Percentiles rank a stretch among this genome's conserved stretches.
phyloP scores from a whole-genome alignment of 345 rosid species.

The Syzygium aqueum region DNA sequence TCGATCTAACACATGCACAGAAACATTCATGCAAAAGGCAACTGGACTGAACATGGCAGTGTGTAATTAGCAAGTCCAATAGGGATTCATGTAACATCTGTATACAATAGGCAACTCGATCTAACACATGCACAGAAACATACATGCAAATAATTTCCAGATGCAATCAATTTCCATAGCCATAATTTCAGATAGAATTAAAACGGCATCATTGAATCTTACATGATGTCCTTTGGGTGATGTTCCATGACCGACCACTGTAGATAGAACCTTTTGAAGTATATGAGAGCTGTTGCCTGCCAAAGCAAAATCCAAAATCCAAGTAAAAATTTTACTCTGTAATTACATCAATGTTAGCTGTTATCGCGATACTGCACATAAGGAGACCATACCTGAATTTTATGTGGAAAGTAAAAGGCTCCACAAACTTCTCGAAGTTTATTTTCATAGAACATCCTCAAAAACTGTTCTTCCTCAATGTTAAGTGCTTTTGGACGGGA shows the following conservation, averaged over 20 bases:
- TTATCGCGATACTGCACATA: neutral
- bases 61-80: neutral
- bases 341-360: neutral
- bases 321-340: neutral
- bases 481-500: slow-evolving; percentile 71
- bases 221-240: slow-evolving; percentile 94
- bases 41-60: neutral
- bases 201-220: slow-evolving; percentile 6
- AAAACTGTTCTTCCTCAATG: slow-evolving; percentile 80
- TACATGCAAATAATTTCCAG: neutral
- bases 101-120: neutral
- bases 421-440: slow-evolving; percentile 96
- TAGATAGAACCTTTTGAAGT: slow-evolving; percentile 93
- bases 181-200: neutral
- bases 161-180: neutral
- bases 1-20: too few species aligned
- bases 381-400: slow-evolving; percentile 65
- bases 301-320: neutral
- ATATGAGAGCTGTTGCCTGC: slow-evolving; percentile 90
- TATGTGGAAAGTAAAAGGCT: slow-evolving; percentile 92
- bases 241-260: slow-evolving; percentile 99
- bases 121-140: neutral
- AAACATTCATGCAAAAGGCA: neutral
- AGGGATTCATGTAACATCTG: neutral
- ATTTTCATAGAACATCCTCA: slow-evolving; percentile 83